phyloP scores from a whole-genome alignment of 1,284 basidiomycete species.

The Stygiomarasmius scandens region DNA sequence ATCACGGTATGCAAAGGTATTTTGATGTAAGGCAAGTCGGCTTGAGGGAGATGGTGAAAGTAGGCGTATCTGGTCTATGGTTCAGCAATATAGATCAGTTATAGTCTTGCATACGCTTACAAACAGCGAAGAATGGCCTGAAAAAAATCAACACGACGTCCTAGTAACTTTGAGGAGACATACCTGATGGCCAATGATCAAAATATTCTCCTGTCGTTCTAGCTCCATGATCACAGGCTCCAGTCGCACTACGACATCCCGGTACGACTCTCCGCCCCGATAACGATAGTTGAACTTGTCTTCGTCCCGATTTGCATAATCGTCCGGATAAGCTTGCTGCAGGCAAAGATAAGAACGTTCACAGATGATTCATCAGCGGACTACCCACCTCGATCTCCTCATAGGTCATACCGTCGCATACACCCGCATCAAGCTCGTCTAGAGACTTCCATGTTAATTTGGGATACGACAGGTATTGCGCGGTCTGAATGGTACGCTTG shows the following conservation, averaged over 20 bases:
- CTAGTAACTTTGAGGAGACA: constrained; percentile 17
- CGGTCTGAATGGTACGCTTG: constrained; percentile 92
- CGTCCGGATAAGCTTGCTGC: constrained; percentile 93
- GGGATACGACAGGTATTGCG: constrained; percentile 78
- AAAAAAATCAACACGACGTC: constrained; percentile 8
- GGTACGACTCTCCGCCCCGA: constrained; percentile 92
- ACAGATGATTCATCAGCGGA: neutral
- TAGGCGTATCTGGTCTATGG: constrained; percentile 80
- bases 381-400: constrained; percentile 86
- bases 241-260: constrained; percentile 93
- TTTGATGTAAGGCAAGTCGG: constrained; percentile 97
- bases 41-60: constrained; percentile 91
- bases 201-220: constrained; percentile 95
- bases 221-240: constrained; percentile 99
- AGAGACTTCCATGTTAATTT: constrained; percentile 99
- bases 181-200: constrained; percentile 95
- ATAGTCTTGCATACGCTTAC: constrained; percentile 42
- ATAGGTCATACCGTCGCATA: constrained; percentile 99
- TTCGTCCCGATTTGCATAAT: constrained; percentile 97
- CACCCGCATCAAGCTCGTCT: constrained; percentile 97
- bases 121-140: constrained; percentile 90
- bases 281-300: constrained; percentile 99
- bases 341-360: neutral
- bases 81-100: neutral
- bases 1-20: constrained; percentile 97